Conservation (phyloP, 2,329 filamentous ascomycete species). For the Penicillium sp. region DNA sequence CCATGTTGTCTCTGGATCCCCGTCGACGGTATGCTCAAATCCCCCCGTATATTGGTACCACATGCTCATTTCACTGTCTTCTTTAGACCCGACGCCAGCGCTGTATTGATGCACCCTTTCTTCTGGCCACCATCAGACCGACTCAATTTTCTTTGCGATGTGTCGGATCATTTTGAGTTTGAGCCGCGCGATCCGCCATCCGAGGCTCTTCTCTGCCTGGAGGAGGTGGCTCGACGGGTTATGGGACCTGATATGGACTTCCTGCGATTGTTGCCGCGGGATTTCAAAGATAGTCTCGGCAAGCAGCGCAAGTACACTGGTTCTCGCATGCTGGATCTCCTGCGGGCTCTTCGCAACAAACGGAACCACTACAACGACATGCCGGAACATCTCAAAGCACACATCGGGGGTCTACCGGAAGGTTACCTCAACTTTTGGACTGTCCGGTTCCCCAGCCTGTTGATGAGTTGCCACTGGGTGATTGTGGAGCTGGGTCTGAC, state of each 20-base stretch:
- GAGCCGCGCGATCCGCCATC: conserved; percentile 81
- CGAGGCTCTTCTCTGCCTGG: conserved; percentile 54
- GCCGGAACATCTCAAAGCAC: conserved; percentile 67
- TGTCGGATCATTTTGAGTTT: conserved; percentile 93
- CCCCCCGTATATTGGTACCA: background rate
- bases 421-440: conserved; percentile 85
- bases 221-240: conserved; percentile 43
- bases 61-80: background rate
- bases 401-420: conserved; percentile 68
- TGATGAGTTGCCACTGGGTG: conserved; percentile 73
- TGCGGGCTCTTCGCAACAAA: conserved; percentile 89
- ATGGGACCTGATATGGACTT: conserved; percentile 65
- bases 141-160: conserved; percentile 87
- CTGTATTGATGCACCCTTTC: conserved; percentile 89
- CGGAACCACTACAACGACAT: conserved; percentile 98
- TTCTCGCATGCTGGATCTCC: conserved; percentile 71
- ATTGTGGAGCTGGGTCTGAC: conserved; percentile 60
- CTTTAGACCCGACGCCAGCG: conserved; percentile 59
- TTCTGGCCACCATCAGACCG: conserved; percentile 92
- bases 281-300: conserved; percentile 82
- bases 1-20: conserved; percentile 67
- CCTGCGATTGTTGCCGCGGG: conserved; percentile 64
- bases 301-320: conserved; percentile 96
- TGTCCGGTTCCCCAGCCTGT: conserved; percentile 65
- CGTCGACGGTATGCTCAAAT: conserved; percentile 47